Conservation (phyloP, 768 basidiomycete genomes). For the Termitomyces sp. region DNA sequence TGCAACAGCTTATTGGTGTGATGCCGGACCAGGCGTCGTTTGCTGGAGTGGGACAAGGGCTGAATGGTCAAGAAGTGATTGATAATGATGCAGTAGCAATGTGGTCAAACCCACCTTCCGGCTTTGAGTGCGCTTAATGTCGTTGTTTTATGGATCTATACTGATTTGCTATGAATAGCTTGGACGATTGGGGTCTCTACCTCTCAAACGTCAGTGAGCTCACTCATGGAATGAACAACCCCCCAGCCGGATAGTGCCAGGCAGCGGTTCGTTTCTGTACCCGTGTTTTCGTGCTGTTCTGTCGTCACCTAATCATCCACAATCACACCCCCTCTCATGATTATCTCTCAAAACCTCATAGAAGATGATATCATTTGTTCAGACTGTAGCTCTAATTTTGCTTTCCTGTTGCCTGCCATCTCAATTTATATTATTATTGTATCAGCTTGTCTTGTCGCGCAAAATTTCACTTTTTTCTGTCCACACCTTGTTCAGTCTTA, state of each 20-base stretch:
- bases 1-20: neutral
- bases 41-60: neutral
- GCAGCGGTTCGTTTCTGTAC: neutral
- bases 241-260: neutral
- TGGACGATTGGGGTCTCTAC: slow-evolving; percentile 47
- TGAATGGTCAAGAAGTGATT: slow-evolving; percentile 24
- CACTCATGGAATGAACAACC: slow-evolving; percentile 25
- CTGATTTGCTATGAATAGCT: slow-evolving; percentile 22
- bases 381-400: slow-evolving; percentile 9
- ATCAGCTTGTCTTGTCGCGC: neutral
- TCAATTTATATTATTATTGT: too few species aligned
- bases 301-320: neutral
- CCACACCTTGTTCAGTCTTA: neutral
- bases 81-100: slow-evolving; percentile 58
- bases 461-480: neutral
- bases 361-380: too few species aligned
- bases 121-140: slow-evolving; percentile 54
- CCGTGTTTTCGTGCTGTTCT: neutral
- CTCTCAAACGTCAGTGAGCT: slow-evolving; percentile 40
- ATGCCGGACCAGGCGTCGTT: neutral
- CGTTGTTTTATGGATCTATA: neutral
- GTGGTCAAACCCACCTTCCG: slow-evolving; percentile 68
- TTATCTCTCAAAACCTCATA: neutral
- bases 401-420: neutral
- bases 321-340: neutral